Percentiles rank a stretch among this genome's conserved stretches.
Conservation (phyloP, 116 monocot species). For the Dioscorea cayenensis region DNA sequence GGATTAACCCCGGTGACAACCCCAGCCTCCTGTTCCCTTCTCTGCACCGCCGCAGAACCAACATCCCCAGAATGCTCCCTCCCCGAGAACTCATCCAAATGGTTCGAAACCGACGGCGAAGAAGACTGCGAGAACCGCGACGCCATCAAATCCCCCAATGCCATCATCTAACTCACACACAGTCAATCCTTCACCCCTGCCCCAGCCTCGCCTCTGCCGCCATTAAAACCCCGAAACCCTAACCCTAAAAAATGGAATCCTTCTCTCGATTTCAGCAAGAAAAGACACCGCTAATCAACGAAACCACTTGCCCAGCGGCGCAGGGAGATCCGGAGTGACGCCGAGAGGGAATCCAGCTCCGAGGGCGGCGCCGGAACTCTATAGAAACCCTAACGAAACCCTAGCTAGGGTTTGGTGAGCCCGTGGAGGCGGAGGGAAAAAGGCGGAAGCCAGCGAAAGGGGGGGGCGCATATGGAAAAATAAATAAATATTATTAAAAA, state of each 20-base stretch:
- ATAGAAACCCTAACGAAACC: neutral
- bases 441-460: constrained; percentile 1
- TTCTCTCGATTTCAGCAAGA: neutral
- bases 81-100: constrained; percentile 23
- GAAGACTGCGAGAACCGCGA: constrained; percentile 53
- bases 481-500: neutral
- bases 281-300: constrained; percentile 21
- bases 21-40: constrained; percentile 23
- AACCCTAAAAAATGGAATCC: neutral
- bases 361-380: neutral
- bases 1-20: constrained; percentile 7
- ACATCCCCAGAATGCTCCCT: constrained; percentile 15
- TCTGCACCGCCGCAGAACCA: constrained; percentile 4
- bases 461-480: neutral
- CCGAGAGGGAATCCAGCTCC: constrained; percentile 14
- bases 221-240: constrained; percentile 2
- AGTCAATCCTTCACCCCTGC: constrained; percentile 16
- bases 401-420: neutral
- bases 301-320: constrained; percentile 39
- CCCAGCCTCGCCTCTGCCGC: constrained; percentile 13
- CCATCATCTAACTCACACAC: constrained; percentile 37
- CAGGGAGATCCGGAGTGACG: constrained; percentile 21
- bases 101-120: constrained; percentile 32
- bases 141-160: constrained; percentile 96
- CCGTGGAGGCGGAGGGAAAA: constrained; percentile 7